A percentile compares a stretch with the other conserved stretches of the same genome.
phyloP scores from a whole-genome alignment of 1,284 basidiomycete genomes.

The Pyrrhoderma lamaoense region DNA sequence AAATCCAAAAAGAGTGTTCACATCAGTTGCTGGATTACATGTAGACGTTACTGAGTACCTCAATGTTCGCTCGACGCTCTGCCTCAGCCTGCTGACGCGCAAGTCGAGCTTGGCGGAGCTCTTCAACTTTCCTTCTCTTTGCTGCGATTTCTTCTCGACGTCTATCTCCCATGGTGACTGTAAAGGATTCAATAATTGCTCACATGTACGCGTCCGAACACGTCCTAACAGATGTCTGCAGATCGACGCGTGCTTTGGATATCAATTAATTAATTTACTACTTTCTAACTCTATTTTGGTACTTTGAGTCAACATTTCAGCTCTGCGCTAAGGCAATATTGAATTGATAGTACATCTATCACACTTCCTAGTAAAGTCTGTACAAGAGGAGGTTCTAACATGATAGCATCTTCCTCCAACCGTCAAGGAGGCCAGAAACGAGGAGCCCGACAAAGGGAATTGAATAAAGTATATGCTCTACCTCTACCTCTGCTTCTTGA shows the following conservation, averaged over 20 bases:
- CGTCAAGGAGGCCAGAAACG: slow-evolving; percentile 33
- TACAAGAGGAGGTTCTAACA: slow-evolving; percentile 7
- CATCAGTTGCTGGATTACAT: neutral
- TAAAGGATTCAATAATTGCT: neutral
- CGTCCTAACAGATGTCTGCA: neutral
- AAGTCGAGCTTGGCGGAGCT: slow-evolving; percentile 67
- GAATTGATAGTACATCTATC: no score
- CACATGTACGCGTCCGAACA: slow-evolving; percentile 1
- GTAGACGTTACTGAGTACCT: slow-evolving; percentile 28
- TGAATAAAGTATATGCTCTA: slow-evolving; percentile 57
- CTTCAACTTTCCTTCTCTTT: slow-evolving; percentile 83
- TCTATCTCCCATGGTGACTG: slow-evolving; percentile 14
- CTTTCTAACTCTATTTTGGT: no score
- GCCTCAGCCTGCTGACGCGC: slow-evolving; percentile 57
- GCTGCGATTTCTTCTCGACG: slow-evolving; percentile 75
- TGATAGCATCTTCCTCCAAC: neutral
- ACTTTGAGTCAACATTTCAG: no score
- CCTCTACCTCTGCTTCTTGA: slow-evolving; percentile 57
- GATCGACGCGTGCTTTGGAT: neutral
- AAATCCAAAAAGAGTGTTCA: no score
- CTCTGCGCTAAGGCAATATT: no score
- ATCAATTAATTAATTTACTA: no score
- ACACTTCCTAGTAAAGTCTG: slow-evolving; percentile 6
- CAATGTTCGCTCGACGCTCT: slow-evolving; percentile 40
- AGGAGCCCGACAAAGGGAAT: slow-evolving; percentile 48